These are phyloP conservation scores for Aureobasidium uvarum DNA, from an alignment of 2,329 filamentous ascomycete genomes.

Conservation along the genomic window DNA sequence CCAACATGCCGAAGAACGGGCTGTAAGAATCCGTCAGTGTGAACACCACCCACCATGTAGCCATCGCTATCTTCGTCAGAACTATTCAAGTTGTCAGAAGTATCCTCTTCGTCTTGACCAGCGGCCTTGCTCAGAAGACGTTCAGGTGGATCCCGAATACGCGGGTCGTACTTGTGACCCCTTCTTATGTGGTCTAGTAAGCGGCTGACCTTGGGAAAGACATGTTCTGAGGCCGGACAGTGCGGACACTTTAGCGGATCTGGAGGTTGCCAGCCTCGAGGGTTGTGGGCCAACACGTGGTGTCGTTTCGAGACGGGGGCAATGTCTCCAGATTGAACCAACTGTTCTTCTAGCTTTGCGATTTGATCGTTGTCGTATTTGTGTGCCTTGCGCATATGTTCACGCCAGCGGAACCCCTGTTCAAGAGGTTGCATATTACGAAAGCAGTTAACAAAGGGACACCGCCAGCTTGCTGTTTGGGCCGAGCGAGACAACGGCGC, in stretches of 20 bases:
- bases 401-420: conserved; percentile 35
- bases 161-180: conserved; percentile 47
- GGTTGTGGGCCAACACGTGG: conserved; percentile 18
- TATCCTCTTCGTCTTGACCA: not conserved
- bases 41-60: conserved; percentile 62
- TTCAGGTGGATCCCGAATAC: conserved; percentile 28
- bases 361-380: conserved; percentile 30
- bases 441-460: conserved; percentile 34
- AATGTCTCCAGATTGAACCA: conserved; percentile 16
- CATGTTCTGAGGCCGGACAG: conserved; percentile 41
- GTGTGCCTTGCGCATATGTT: conserved; percentile 38
- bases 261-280: conserved; percentile 27
- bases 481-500: not conserved
- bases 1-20: conserved; percentile 35
- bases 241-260: conserved; percentile 40
- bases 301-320: not conserved
- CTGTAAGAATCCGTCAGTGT: conserved; percentile 65
- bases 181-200: conserved; percentile 48
- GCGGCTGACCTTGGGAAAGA: conserved; percentile 37
- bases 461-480: conserved; percentile 28
- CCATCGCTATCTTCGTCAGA: conserved; percentile 29
- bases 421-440: conserved; percentile 33
- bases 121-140: not conserved
- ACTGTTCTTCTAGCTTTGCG: not conserved
- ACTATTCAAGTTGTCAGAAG: not conserved